Percentiles rank a stretch among this genome's conserved stretches.
These are phyloP conservation scores for Penicillium polonicum DNA, from an alignment of 2,329 filamentous ascomycete genomes.

Conservation along the genomic window DNA sequence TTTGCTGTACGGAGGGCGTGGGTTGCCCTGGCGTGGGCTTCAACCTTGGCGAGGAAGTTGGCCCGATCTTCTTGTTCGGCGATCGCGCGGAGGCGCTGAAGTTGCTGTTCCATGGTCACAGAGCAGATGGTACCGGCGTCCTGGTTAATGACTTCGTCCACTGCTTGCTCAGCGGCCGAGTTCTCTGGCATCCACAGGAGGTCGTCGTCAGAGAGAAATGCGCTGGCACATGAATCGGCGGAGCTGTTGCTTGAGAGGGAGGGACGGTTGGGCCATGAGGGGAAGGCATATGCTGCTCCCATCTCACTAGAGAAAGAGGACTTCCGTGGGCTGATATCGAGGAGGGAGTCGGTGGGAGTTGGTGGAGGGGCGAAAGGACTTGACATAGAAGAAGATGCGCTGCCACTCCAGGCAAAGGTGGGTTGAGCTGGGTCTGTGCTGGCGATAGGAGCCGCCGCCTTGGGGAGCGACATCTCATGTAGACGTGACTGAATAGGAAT, in stretches of 20 bases:
- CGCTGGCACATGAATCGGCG: constrained; percentile 33
- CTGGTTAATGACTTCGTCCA: constrained; percentile 30
- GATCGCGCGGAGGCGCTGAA: constrained; percentile 37
- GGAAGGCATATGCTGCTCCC: constrained; percentile 45
- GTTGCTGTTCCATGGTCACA: constrained; percentile 42
- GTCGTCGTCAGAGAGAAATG: constrained; percentile 46
- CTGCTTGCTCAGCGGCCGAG: constrained; percentile 24
- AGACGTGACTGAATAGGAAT: constrained; percentile 27
- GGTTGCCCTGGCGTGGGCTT: constrained; percentile 43
- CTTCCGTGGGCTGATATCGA: constrained; percentile 45
- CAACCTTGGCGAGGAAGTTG: constrained; percentile 42
- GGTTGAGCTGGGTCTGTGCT: constrained; percentile 25
- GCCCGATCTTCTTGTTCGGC: constrained; percentile 41
- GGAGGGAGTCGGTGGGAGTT: constrained; percentile 38
- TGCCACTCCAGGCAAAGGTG: constrained; percentile 24
- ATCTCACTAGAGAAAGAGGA: constrained; percentile 42
- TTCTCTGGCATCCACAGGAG: constrained; percentile 37
- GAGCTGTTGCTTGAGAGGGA: constrained; percentile 37
- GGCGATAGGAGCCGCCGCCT: constrained; percentile 22
- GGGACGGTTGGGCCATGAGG: constrained; percentile 45
- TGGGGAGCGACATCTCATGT: constrained; percentile 23
- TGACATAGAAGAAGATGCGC: constrained; percentile 31
- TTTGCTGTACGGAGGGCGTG: constrained; percentile 40
- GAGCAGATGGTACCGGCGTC: constrained; percentile 26
- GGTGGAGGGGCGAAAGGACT: constrained; percentile 41